These are phyloP conservation scores for Fusarium coicis DNA, from an alignment of 2,329 filamentous ascomycete species.

Conservation along the genomic window DNA sequence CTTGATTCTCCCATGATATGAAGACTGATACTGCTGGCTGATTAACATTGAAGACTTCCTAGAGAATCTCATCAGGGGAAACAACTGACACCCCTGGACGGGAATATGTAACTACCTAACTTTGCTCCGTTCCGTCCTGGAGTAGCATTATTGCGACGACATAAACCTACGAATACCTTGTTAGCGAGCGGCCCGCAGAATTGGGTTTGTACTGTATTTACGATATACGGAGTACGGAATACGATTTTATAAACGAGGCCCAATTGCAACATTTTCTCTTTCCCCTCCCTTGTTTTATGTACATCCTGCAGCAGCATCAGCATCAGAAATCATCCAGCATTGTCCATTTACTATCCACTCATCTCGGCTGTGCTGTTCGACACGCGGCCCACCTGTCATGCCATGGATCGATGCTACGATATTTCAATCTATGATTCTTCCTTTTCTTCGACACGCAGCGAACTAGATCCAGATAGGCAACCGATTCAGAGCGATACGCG, in stretches of 20 bases:
- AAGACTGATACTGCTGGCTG: neutral
- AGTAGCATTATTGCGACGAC: conserved; percentile 13
- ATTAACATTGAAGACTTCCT: neutral
- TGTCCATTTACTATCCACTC: neutral
- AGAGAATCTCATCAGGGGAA: neutral
- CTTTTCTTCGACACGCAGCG: neutral
- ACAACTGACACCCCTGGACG: neutral
- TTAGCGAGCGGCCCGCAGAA: neutral
- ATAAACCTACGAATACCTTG: neutral
- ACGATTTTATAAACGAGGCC: conserved; percentile 6
- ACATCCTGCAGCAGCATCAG: neutral
- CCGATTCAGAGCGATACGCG: conserved; percentile 2
- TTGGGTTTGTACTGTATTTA: conserved; percentile 16
- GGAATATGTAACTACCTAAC: neutral
- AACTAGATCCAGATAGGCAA: neutral
- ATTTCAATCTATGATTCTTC: conserved; percentile 21
- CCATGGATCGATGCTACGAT: neutral
- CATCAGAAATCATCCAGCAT: neutral
- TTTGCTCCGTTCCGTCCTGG: neutral
- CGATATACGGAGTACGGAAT: conserved; percentile 17
- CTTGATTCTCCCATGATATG: neutral
- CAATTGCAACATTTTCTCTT: conserved; percentile 12
- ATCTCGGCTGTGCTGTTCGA: neutral
- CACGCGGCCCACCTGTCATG: neutral
- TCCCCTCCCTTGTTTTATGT: neutral